These are phyloP conservation scores for Thermochaetoides thermophila DNA, from an alignment of 495 filamentous ascomycete genomes.

Conservation along the genomic window DNA sequence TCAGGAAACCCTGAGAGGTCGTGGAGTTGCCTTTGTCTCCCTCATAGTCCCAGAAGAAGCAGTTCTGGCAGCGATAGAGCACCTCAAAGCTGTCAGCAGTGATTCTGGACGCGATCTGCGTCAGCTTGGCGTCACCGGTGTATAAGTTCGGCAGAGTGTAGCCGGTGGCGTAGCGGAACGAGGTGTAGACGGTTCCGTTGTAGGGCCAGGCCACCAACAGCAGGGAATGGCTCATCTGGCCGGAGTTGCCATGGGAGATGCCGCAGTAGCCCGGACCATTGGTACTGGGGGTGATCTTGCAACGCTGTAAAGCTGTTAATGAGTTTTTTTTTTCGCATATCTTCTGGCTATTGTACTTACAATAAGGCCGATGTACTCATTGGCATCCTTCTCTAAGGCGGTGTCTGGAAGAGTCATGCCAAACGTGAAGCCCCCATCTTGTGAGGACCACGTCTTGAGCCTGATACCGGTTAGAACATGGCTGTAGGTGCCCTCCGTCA, in stretches of 20 bases:
- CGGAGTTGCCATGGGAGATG: slow-evolving; percentile 33
- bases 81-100: slow-evolving; percentile 39
- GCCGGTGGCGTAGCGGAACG: slow-evolving; percentile 40
- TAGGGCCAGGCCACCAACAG: slow-evolving; percentile 45
- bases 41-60: slow-evolving; percentile 37
- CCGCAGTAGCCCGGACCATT: slow-evolving; percentile 41
- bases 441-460: slow-evolving; percentile 28
- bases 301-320: slow-evolving; percentile 11
- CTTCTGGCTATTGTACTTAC: slow-evolving; percentile 25
- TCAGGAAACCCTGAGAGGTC: slow-evolving; percentile 11
- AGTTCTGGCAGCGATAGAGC: slow-evolving; percentile 49
- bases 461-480: slow-evolving; percentile 28
- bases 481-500: slow-evolving; percentile 17
- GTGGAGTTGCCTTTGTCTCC: slow-evolving; percentile 11
- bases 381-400: slow-evolving; percentile 33
- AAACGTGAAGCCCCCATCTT: slow-evolving; percentile 27
- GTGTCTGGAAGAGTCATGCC: slow-evolving; percentile 41
- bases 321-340: not conserved
- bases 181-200: slow-evolving; percentile 35
- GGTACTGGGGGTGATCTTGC: slow-evolving; percentile 10
- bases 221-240: slow-evolving; percentile 43
- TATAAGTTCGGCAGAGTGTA: slow-evolving; percentile 45
- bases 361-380: slow-evolving; percentile 44
- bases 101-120: slow-evolving; percentile 40
- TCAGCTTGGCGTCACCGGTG: slow-evolving; percentile 41